phyloP scores from a whole-genome alignment of 495 filamentous ascomycete species.

The Neurospora tetraspora region DNA sequence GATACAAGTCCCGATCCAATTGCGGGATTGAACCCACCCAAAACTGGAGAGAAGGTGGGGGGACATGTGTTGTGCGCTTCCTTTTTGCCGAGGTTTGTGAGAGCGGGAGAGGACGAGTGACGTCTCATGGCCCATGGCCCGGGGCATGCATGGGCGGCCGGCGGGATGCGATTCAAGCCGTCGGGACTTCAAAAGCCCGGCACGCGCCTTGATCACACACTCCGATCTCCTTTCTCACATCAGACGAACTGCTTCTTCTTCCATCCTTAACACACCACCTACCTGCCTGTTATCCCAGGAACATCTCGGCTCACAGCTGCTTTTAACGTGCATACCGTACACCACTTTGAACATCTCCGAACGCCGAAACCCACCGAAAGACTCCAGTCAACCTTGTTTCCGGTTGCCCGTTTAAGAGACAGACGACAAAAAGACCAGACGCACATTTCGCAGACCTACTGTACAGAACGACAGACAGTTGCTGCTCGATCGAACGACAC shows the following conservation, averaged over 20 bases:
- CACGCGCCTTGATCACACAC: background rate
- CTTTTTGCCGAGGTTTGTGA: conserved; percentile 25
- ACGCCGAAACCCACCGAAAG: background rate
- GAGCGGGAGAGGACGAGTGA: conserved; percentile 11
- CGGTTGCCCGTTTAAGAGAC: background rate
- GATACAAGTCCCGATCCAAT: background rate
- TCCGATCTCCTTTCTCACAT: background rate
- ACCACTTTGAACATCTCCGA: background rate
- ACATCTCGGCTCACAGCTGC: background rate
- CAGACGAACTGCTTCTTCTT: background rate
- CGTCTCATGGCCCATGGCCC: conserved; percentile 16
- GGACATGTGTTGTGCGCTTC: conserved; percentile 1
- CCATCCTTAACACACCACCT: background rate
- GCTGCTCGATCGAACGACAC: background rate
- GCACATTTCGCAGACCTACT: background rate
- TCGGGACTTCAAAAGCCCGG: background rate
- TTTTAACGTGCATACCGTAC: background rate
- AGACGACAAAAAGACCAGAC: background rate
- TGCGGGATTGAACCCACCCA: background rate
- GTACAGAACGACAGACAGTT: background rate
- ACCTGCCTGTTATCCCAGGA: background rate
- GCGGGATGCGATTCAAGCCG: background rate
- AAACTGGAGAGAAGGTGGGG: background rate
- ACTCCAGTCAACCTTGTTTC: background rate
- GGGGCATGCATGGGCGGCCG: background rate